Base-by-base conservation (phyloP, 768 basidiomycete species). In the Basidioascus undulatus region DNA sequence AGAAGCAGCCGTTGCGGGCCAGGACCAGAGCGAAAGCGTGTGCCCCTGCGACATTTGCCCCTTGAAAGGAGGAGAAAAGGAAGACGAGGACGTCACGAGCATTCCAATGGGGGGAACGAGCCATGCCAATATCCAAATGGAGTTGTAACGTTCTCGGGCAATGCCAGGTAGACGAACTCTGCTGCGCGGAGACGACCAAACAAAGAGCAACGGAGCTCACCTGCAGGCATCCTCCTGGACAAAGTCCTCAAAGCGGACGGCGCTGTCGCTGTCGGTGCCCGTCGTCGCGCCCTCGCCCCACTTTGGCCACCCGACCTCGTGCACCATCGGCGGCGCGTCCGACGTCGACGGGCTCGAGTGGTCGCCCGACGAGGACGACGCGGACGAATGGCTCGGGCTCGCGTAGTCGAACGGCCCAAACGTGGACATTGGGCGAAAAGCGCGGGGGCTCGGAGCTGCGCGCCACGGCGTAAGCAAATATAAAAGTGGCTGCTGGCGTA, bases 151-250 rank as follows among this genome's bases (percentile, higher is more conserved):
- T 39, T 19, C 2, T 2, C 26, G 38, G 28, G 27, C 3, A 18
- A 20, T 7, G 38, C 38, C 16, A 11, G 9, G 23, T 26, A 30
- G 28, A 30, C 15, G 28, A 30, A 30, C 10, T 9, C 28, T 30
- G 28, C 10, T 26, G 27, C 6, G 18, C 8, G 25, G 25, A 39
- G 25, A 16, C 12, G 9, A 21, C 9, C 23, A 19, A 15, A 43
- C 13, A 44, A 28, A 35, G 23, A 28, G n/a, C 20, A 18, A 30
- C 5, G 32, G 28, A 16, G 31, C 43, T 11, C 19, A 48, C 48
- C 48, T 44, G 40, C 40, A 50, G 6, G 49, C 44, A 19, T 39
- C 48, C 26, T 48, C 49, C 19, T 43, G 35, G 3, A 50, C 33
- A 11, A 50, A 21, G 27, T 50, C 49, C 32, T 50, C 49, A 12